Conservation (phyloP, 208 protist species). For the Crithidia fasciculata region DNA sequence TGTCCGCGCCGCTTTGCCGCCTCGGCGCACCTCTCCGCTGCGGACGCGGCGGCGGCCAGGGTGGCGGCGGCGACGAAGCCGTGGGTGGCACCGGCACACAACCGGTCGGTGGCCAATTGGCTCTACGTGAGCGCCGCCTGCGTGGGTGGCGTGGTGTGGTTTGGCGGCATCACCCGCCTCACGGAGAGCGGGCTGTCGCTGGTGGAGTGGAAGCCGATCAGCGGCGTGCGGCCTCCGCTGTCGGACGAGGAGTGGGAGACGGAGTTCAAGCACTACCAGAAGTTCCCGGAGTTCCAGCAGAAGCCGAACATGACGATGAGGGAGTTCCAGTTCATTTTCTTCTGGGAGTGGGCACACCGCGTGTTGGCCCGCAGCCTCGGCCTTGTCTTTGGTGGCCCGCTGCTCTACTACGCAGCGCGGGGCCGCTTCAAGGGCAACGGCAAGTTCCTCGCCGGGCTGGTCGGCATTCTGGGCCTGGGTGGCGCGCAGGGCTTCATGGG, state of each 20-base stretch:
- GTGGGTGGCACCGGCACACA: conserved; percentile 48
- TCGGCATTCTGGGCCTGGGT: conserved; percentile 68
- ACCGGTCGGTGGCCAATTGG: conserved; percentile 86
- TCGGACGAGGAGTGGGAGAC: conserved; percentile 93
- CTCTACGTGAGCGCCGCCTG: conserved; percentile 84
- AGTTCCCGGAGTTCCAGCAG: conserved; percentile 96
- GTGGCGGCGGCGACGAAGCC: conserved; percentile 5
- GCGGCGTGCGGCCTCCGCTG: conserved; percentile 88
- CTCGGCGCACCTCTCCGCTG: conserved; percentile 8
- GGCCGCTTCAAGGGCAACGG: conserved; percentile 63
- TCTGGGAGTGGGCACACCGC: conserved; percentile 96
- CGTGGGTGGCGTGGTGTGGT: conserved; percentile 92
- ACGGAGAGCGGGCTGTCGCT: conserved; percentile 96
- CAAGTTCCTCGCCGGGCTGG: conserved; percentile 48
- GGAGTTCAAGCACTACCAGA: conserved; percentile 97
- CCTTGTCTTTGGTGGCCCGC: conserved; percentile 89
- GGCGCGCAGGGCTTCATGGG: conserved; percentile 94
- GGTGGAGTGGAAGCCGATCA: conserved; percentile 94
- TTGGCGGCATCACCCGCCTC: conserved; percentile 94
- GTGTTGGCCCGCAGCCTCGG: conserved; percentile 92
- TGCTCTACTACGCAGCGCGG: conserved; percentile 84
- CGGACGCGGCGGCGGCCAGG: conserved; percentile 12
- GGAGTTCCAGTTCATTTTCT: conserved; percentile 98
- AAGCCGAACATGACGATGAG: conserved; percentile 93
- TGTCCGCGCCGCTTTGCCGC: conserved; percentile 24